Evolutionary conservation across 495 filamentous ascomycete genomes (phyloP).

Genomic region (Penicillium mononematosum): DNA sequence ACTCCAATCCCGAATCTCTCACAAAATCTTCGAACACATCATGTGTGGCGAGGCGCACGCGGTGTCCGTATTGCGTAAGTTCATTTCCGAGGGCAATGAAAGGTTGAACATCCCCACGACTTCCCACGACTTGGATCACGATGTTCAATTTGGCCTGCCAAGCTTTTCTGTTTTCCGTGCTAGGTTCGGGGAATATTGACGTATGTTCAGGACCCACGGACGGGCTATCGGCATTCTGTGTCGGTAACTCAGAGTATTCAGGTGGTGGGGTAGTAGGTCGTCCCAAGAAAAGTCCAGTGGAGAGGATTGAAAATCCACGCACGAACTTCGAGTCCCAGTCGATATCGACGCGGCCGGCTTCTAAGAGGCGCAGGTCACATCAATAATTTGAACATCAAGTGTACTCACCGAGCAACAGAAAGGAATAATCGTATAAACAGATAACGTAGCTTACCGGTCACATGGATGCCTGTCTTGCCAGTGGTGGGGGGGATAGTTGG

Average conservation of each 20-base stretch:
- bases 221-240: neutral
- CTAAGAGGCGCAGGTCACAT: neutral
- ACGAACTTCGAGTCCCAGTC: neutral
- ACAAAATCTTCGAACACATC: constrained; percentile 2
- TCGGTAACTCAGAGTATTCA: neutral
- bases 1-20: constrained; percentile 3
- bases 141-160: neutral
- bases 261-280: neutral
- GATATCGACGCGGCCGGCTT: neutral
- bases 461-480: too few species aligned
- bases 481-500: too few species aligned
- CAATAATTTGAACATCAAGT: neutral
- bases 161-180: neutral
- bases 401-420: too few species aligned
- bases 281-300: neutral
- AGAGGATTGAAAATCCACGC: neutral
- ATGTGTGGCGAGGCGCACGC: neutral
- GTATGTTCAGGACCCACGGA: neutral
- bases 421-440: too few species aligned
- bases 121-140: too few species aligned
- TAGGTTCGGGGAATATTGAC: neutral
- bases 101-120: too few species aligned
- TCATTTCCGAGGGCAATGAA: too few species aligned
- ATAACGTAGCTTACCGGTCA: too few species aligned
- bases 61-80: too few species aligned